Conservation (phyloP, 306 rosid species). For the Luffa aegyptiaca region DNA sequence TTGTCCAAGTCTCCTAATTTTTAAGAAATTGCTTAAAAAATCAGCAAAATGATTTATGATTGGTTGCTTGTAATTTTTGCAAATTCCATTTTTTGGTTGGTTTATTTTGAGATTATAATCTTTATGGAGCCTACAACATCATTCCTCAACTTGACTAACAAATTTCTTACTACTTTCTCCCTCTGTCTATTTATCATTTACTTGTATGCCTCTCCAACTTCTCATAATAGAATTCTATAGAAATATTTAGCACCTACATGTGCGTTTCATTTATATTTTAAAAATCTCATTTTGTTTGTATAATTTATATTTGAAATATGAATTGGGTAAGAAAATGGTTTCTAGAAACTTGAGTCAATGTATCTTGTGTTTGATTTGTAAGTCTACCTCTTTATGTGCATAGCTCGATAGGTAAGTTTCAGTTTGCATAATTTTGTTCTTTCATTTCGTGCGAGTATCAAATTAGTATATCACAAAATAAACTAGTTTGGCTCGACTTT, state of each 20-base stretch:
- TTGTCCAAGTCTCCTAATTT: neutral
- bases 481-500: neutral
- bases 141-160: neutral
- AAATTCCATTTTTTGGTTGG: neutral
- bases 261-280: too few relatives aligned
- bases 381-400: neutral
- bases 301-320: neutral
- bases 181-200: neutral
- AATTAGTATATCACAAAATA: neutral
- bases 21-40: neutral
- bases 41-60: neutral
- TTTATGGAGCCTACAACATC: neutral
- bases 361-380: neutral
- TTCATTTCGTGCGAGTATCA: neutral
- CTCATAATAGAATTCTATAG: neutral
- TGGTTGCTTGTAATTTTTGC: neutral
- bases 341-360: neutral
- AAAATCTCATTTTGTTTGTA: neutral
- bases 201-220: neutral
- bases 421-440: too few relatives aligned
- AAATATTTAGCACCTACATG: neutral
- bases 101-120: neutral
- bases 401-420: neutral
- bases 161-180: neutral
- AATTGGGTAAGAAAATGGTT: neutral